Evolutionary conservation across 2,329 filamentous ascomycete species (phyloP).

Genomic region (Phoma herbarum): DNA sequence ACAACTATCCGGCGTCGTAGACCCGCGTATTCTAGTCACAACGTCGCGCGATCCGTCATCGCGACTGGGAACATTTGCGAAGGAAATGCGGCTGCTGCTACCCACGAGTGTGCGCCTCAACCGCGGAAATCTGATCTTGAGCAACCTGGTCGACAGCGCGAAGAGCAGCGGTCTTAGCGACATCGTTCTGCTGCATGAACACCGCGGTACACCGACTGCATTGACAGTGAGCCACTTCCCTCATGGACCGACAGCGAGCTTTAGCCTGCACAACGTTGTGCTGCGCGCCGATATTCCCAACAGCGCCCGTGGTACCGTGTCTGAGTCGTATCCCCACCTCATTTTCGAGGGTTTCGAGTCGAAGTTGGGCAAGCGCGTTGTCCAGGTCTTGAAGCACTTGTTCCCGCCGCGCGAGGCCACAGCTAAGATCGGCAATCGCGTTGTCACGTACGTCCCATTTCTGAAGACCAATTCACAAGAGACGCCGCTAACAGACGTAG

Average conservation of each 20-base stretch:
- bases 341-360: constrained; percentile 95
- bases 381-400: constrained; percentile 90
- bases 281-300: constrained; percentile 93
- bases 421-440: constrained; percentile 81
- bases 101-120: constrained; percentile 90
- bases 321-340: constrained; percentile 90
- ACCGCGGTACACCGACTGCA: constrained; percentile 89
- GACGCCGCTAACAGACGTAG: constrained; percentile 15
- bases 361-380: constrained; percentile 79
- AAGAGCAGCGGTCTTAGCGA: constrained; percentile 83
- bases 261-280: constrained; percentile 91
- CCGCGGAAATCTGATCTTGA: constrained; percentile 86
- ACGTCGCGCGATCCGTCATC: constrained; percentile 89
- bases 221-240: constrained; percentile 88
- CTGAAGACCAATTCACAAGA: not conserved
- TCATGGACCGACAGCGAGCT: constrained; percentile 86
- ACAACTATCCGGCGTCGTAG: constrained; percentile 87
- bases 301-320: constrained; percentile 83
- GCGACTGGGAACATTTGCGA: constrained; percentile 86
- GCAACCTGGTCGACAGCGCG: constrained; percentile 83
- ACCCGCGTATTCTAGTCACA: constrained; percentile 87
- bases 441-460: constrained; percentile 68
- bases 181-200: constrained; percentile 79
- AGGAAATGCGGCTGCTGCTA: constrained; percentile 84
- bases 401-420: constrained; percentile 88